phyloP scores from a whole-genome alignment of 1,139 yeast genomes.

The Torulaspora pretoriensis region DNA sequence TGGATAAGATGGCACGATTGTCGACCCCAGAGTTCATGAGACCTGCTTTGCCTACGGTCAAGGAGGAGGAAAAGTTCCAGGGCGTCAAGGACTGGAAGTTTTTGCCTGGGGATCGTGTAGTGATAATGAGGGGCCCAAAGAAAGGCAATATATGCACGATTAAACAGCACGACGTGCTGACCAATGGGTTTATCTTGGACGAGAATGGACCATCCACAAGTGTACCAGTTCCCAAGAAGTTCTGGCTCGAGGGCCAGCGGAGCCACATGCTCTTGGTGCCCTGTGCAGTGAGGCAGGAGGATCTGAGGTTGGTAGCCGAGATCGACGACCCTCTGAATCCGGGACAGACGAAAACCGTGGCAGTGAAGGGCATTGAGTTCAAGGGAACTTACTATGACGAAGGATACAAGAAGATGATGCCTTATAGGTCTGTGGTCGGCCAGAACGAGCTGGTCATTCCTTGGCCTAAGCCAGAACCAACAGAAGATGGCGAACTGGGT shows the following conservation, averaged over 20 bases:
- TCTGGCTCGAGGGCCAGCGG: conserved; percentile 71
- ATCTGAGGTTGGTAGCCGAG: conserved; percentile 74
- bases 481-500: conserved; percentile 56
- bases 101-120: conserved; percentile 60
- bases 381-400: conserved; percentile 69
- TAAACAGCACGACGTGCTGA: conserved; percentile 42
- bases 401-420: conserved; percentile 68
- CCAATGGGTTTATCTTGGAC: conserved; percentile 52
- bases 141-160: conserved; percentile 69
- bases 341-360: conserved; percentile 54
- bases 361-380: conserved; percentile 68
- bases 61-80: conserved; percentile 40
- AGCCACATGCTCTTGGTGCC: conserved; percentile 62
- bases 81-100: conserved; percentile 47
- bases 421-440: conserved; percentile 72
- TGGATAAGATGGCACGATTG: conserved; percentile 28
- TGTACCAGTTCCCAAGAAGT: conserved; percentile 59
- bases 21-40: conserved; percentile 38
- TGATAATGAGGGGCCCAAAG: conserved; percentile 62
- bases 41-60: conserved; percentile 36
- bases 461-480: conserved; percentile 79
- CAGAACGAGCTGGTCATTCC: conserved; percentile 66
- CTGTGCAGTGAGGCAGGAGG: conserved; percentile 55
- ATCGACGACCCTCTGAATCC: conserved; percentile 50
- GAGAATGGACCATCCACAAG: conserved; percentile 54